Conservation (phyloP, 352 stramenopile species). For the Globisporangium emineosum region DNA sequence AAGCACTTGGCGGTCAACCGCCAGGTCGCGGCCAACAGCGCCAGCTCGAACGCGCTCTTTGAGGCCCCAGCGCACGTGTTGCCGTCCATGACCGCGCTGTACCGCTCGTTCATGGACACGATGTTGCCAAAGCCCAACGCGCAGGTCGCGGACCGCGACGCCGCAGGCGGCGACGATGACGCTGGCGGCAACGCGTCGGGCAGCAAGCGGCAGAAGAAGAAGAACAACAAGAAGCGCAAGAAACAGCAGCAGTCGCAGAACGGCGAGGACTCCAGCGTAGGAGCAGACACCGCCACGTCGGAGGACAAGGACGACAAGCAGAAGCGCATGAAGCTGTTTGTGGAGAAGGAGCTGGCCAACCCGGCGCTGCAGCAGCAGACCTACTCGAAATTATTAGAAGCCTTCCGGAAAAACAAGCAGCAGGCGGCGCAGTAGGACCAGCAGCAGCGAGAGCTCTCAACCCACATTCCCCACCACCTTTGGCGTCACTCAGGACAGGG, state of each 20-base stretch:
- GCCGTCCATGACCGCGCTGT: slow-evolving; percentile 79
- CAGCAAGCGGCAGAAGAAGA: slow-evolving; percentile 35
- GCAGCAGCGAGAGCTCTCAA: no score
- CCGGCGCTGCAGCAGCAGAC: slow-evolving; percentile 53
- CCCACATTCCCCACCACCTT: neutral
- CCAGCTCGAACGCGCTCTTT: slow-evolving; percentile 45
- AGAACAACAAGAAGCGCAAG: slow-evolving; percentile 65
- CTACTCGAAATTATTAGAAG: slow-evolving; percentile 68
- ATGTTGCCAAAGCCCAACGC: slow-evolving; percentile 70
- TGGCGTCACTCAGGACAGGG: neutral
- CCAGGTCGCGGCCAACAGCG: slow-evolving; percentile 15
- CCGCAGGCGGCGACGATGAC: slow-evolving; percentile 7
- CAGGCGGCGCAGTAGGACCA: slow-evolving; percentile 15
- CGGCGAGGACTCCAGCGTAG: slow-evolving; percentile 12
- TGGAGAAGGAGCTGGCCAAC: slow-evolving; percentile 67
- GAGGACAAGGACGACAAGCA: slow-evolving; percentile 35
- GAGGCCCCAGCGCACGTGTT: slow-evolving; percentile 79
- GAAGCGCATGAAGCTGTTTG: slow-evolving; percentile 61
- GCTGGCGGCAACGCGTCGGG: neutral
- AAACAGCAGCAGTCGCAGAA: slow-evolving; percentile 35
- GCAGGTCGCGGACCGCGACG: slow-evolving; percentile 8
- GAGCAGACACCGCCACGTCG: slow-evolving; percentile 16
- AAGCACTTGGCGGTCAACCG: slow-evolving; percentile 18
- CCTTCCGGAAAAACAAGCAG: slow-evolving; percentile 56
- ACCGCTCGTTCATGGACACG: slow-evolving; percentile 85